Percentiles rank a stretch among this genome's conserved stretches.
Evolutionary conservation across 2,329 filamentous ascomycete genomes (phyloP).

Genomic region (Knoxdaviesia capensis): DNA sequence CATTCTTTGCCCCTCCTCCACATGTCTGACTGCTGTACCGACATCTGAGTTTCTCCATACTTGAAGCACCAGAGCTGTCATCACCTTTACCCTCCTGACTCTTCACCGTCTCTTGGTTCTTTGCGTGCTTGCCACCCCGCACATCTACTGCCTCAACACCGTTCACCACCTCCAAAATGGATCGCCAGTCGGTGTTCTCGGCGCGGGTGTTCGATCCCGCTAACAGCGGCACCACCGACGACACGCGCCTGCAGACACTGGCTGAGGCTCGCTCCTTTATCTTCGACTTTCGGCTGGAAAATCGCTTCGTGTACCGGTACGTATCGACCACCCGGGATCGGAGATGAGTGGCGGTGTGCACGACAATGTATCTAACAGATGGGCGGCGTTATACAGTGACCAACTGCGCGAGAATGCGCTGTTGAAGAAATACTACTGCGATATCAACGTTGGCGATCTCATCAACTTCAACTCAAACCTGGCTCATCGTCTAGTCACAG

Average conservation of each 20-base stretch:
- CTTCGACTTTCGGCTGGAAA: constrained; percentile 83
- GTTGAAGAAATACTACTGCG: constrained; percentile 85
- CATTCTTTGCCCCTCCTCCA: too few species aligned
- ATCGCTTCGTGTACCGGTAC: constrained; percentile 84
- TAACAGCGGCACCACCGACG: background rate
- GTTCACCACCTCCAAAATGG: constrained; percentile 31
- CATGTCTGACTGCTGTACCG: too few species aligned
- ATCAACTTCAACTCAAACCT: constrained; percentile 95
- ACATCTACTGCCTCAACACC: too few species aligned
- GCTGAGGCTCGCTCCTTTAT: constrained; percentile 15
- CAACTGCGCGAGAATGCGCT: constrained; percentile 90
- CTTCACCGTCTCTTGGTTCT: too few species aligned
- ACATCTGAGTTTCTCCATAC: too few species aligned
- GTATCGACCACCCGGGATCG: constrained; percentile 3
- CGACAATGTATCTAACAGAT: background rate
- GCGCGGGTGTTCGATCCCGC: constrained; percentile 40
- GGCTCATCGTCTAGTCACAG: constrained; percentile 70
- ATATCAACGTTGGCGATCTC: constrained; percentile 85
- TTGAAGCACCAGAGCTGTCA: too few species aligned
- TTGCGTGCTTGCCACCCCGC: too few species aligned
- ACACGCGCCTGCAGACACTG: too few species aligned
- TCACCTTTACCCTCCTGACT: too few species aligned
- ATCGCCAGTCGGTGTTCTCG: constrained; percentile 73
- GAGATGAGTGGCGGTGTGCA: too few species aligned
- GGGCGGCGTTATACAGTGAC: constrained; percentile 37